These are phyloP conservation scores for Suillus spraguei DNA, from an alignment of 768 basidiomycete species.

Conservation along the genomic window DNA sequence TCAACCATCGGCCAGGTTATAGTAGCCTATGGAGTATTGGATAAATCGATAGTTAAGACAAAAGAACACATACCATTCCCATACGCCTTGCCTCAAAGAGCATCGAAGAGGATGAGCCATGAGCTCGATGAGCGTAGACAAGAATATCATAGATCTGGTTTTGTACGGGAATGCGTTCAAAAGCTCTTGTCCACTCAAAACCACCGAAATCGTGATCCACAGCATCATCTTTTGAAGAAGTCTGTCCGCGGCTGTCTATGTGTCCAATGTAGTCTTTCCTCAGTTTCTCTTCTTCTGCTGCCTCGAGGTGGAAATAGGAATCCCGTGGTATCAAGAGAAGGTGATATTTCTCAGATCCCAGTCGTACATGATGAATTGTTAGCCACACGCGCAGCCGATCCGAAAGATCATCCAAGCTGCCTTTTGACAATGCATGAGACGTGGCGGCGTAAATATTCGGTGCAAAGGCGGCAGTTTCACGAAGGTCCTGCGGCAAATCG, in stretches of 20 bases:
- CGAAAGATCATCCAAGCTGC: constrained; percentile 33
- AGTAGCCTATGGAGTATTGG: constrained; percentile 45
- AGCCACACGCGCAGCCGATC: constrained; percentile 56
- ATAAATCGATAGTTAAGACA: constrained; percentile 7
- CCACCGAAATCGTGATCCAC: constrained; percentile 27
- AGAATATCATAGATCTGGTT: constrained; percentile 70
- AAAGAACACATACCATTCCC: constrained; percentile 53
- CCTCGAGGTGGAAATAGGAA: constrained; percentile 52
- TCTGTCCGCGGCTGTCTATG: constrained; percentile 28
- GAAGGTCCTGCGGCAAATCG: constrained; percentile 54
- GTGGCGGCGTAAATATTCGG: constrained; percentile 57
- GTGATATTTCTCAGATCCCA: constrained; percentile 59
- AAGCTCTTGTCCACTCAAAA: constrained; percentile 41
- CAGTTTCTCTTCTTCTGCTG: constrained; percentile 51
- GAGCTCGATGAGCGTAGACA: constrained; percentile 65
- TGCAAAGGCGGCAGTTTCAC: constrained; percentile 60
- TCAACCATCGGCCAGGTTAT: constrained; percentile 79
- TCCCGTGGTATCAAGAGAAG: constrained; percentile 65
- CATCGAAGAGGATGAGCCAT: constrained; percentile 55
- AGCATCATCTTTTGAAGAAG: constrained; percentile 18
- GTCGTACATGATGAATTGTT: constrained; percentile 58
- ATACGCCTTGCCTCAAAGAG: constrained; percentile 56
- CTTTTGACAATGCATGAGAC: constrained; percentile 47
- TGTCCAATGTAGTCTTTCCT: constrained; percentile 48
- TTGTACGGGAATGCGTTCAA: constrained; percentile 66